Percentiles rank a stretch among this genome's conserved stretches.
phyloP scores from a whole-genome alignment of 345 rosid genomes.

The Clausena lansium region DNA sequence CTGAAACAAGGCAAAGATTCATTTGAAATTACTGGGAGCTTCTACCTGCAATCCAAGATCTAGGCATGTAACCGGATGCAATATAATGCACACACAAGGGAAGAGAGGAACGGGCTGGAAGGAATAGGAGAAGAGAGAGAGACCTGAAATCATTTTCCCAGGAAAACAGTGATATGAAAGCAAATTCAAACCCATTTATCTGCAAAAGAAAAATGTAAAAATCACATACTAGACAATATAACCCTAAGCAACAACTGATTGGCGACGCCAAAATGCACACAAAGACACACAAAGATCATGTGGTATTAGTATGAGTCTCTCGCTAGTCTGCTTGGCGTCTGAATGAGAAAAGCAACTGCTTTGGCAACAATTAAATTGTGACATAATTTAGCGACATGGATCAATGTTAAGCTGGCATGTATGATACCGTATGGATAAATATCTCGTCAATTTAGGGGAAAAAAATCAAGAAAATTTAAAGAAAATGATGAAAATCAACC shows the following conservation, averaged over 20 bases:
- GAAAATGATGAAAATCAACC: conserved; percentile 40
- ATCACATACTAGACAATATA: not conserved
- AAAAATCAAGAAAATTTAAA: not conserved
- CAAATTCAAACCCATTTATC: conserved; percentile 78
- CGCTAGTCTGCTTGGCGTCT: not conserved
- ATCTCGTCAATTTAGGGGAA: not conserved
- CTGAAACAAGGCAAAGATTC: conserved; percentile 38
- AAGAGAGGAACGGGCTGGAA: not conserved
- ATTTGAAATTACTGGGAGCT: not conserved
- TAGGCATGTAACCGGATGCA: not conserved
- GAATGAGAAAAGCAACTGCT: not conserved
- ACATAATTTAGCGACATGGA: not conserved
- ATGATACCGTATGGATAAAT: not conserved
- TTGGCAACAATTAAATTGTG: not conserved
- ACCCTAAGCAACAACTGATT: conserved; percentile 2
- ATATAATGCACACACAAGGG: not conserved
- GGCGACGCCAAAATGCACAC: not conserved
- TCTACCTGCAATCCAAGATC: not conserved
- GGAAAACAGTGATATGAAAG: conserved; percentile 57
- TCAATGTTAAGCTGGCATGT: not conserved
- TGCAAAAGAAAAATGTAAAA: conserved; percentile 24
- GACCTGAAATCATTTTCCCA: conserved; percentile 65
- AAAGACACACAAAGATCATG: not conserved
- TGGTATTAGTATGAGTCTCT: not conserved
- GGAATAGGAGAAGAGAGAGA: conserved; percentile 22